Percentiles rank a stretch among this genome's conserved stretches.
Evolutionary conservation across 2,329 filamentous ascomycete genomes (phyloP).

Genomic region (Bipolaris sorokiniana): DNA sequence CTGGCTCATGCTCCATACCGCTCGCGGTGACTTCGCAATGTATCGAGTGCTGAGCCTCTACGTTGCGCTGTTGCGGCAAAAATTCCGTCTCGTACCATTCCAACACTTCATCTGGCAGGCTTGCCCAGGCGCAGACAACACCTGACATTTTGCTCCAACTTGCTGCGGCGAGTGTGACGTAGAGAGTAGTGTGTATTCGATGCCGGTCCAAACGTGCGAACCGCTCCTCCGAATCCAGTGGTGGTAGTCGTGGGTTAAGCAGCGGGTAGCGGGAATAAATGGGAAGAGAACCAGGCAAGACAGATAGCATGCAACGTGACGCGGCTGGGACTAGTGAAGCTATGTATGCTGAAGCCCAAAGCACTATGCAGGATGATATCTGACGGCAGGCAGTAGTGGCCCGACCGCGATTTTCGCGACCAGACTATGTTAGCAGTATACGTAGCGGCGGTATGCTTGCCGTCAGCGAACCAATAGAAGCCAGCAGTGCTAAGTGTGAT

Average conservation of each 20-base stretch:
- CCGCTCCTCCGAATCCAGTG: background rate
- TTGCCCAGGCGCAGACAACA: constrained; percentile 28
- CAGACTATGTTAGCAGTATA: constrained; percentile 6
- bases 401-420: constrained; percentile 12
- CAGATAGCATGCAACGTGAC: constrained; percentile 5
- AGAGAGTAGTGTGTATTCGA: background rate
- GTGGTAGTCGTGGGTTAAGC: background rate
- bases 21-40: constrained; percentile 22
- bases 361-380: constrained; percentile 8
- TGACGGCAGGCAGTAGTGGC: constrained; percentile 8
- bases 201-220: background rate
- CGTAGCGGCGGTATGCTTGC: constrained; percentile 14
- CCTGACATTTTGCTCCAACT: constrained; percentile 19
- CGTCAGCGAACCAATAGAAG: constrained; percentile 11
- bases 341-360: constrained; percentile 5
- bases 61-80: constrained; percentile 11
- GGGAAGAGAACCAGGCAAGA: background rate
- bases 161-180: background rate
- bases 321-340: constrained; percentile 3
- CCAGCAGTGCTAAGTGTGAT: background rate
- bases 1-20: constrained; percentile 24
- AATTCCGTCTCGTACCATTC: constrained; percentile 26
- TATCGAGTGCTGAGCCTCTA: constrained; percentile 15
- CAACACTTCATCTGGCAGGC: constrained; percentile 16
- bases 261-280: background rate